Evolutionary conservation across 768 basidiomycete species (phyloP).

Genomic region (Suillus americanus): DNA sequence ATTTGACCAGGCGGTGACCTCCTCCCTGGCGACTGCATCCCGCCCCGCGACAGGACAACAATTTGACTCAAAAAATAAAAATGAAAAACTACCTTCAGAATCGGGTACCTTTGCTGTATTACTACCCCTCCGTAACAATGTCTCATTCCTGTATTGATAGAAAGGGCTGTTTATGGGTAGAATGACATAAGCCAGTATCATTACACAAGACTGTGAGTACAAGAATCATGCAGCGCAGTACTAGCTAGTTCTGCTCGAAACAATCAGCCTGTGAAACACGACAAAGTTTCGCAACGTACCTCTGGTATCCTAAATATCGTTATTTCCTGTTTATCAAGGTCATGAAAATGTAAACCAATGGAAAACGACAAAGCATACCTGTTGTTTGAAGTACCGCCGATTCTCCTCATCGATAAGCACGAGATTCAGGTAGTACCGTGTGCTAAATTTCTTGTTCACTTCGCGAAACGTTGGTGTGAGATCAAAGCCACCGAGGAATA

Average conservation of each 20-base stretch:
- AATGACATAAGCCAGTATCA: background rate
- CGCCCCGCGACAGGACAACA: background rate
- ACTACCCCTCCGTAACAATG: background rate
- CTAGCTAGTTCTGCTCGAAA: constrained; percentile 34
- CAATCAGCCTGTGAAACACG: constrained; percentile 7
- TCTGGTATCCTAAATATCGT: constrained; percentile 90
- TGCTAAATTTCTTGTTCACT: constrained; percentile 99
- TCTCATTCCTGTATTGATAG: background rate
- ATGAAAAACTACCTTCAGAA: background rate
- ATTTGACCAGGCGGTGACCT: background rate
- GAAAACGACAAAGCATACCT: constrained; percentile 44
- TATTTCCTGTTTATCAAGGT: constrained; percentile 56
- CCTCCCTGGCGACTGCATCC: background rate
- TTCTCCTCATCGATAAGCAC: constrained; percentile 99
- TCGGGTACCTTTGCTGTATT: background rate
- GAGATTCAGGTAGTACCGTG: constrained; percentile 94
- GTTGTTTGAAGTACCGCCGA: constrained; percentile 95
- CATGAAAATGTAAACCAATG: background rate
- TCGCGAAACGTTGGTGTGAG: constrained; percentile 98
- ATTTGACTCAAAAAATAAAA: background rate
- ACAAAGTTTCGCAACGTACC: constrained; percentile 39
- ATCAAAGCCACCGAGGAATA: constrained; percentile 98
- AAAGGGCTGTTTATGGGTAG: background rate
- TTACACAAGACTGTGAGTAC: background rate
- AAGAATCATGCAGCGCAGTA: background rate